Evolutionary conservation across 2,329 filamentous ascomycete species (phyloP).

Genomic region (Pseudogymnoascus sp.): DNA sequence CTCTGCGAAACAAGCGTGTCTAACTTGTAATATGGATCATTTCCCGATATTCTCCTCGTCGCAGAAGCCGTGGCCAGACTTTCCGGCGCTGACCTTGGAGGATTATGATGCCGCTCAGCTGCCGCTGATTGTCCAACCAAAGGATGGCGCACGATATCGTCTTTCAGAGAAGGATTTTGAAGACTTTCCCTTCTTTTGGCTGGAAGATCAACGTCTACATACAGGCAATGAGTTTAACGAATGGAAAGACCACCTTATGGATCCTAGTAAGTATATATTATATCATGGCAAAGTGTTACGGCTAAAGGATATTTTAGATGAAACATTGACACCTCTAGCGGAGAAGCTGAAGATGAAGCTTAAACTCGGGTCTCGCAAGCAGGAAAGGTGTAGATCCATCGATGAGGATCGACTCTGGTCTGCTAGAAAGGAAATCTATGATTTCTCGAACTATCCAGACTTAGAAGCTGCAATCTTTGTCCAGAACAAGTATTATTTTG

Average conservation of each 20-base stretch:
- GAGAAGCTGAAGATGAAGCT: conserved; percentile 2
- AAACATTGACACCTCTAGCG: background rate
- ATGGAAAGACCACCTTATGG: background rate
- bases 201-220: background rate
- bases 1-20: background rate
- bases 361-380: background rate
- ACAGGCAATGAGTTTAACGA: background rate
- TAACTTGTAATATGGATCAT: background rate
- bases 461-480: background rate
- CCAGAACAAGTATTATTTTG: conserved; percentile 7
- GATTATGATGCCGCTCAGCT: background rate
- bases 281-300: background rate
- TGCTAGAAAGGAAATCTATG: background rate
- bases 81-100: conserved; percentile 2
- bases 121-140: background rate
- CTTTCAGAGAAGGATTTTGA: background rate
- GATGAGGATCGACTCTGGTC: background rate
- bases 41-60: background rate
- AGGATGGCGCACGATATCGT: background rate
- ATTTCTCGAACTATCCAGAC: conserved; percentile 7
- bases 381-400: background rate
- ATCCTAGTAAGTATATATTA: background rate
- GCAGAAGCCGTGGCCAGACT: conserved; percentile 2
- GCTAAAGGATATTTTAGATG: background rate
- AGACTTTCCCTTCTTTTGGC: background rate